Base-by-base conservation (phyloP, 371 early-diverging fungal species). In the Rhizomucor pusillus region DNA sequence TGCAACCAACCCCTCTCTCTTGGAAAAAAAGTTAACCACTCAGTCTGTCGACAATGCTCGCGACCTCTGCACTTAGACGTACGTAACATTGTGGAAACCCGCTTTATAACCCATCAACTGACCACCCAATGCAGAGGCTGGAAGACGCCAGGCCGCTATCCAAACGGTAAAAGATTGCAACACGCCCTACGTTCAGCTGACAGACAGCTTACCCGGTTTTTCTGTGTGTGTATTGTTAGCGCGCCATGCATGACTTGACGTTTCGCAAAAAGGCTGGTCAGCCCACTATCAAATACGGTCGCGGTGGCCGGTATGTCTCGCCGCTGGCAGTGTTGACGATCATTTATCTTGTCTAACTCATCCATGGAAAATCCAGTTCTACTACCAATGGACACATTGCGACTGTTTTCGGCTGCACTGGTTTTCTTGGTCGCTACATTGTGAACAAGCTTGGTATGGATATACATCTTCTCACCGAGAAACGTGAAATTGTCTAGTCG, bases 341-440 rank as follows among this genome's bases (percentile, higher is more conserved):
- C 22, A 7, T 16, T 16, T 23, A 13, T 20, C 10, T 13, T 18
- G 10, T 34, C 18, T 36, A 37, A 29, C 29, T 34, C 43, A 19
- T n/a, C n/a, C 24, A 45, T 12, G 12, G 44, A 12, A 56, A 22
- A n/a, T 56, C 59, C 70, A 47, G 86, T 78, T 54, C 84, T 77
- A 50, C 90, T 18, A 81, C 81, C 54, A 85, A 81, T 58, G 97
- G 97, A 18, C 91, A 92, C 63, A 85, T 87, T 36, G 93, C 90
- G 36, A 98, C 98, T 20, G 97, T 97, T 14, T 95, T 97, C 72
- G 98, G 98, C 25, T 88, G 89, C 74, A 95, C 93, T 43, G 98
- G 98, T 44, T 97, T 95, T 75, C 80, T 97, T 25, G 97, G 96
- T 49, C 89, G 97, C 46, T 96, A 97, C 63, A 75, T 98, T 44